Evolutionary conservation across 2,329 filamentous ascomycete species (phyloP).

Genomic region (Chlorencoelia australis): DNA sequence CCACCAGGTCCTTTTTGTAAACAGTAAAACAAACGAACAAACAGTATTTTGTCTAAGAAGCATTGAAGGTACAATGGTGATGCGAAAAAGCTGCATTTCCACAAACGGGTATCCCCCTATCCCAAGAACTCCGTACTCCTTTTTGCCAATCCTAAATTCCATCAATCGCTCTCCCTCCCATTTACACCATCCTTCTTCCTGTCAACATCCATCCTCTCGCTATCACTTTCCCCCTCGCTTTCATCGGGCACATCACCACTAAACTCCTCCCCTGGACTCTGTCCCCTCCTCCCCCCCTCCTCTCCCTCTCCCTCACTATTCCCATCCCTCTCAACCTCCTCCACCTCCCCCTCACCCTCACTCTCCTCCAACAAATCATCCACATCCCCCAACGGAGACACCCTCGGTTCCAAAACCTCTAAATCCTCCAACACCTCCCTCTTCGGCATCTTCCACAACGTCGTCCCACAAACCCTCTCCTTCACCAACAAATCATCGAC

Average conservation of each 20-base stretch:
- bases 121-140: too few species aligned
- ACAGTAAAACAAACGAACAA: too few species aligned
- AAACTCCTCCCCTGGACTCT: constrained; percentile 31
- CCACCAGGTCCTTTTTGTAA: too few species aligned
- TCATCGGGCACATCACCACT: constrained; percentile 25
- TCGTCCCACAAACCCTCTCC: constrained; percentile 84
- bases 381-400: constrained; percentile 73
- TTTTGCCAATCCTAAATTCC: too few species aligned
- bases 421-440: constrained; percentile 78
- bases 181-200: too few species aligned
- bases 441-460: constrained; percentile 81
- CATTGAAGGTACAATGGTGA: too few species aligned
- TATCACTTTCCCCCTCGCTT: constrained; percentile 14
- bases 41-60: too few species aligned
- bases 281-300: constrained; percentile 8
- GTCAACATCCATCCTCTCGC: constrained; percentile 7
- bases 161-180: too few species aligned
- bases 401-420: constrained; percentile 74
- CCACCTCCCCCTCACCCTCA: constrained; percentile 28
- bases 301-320: constrained; percentile 4
- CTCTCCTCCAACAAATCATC: constrained; percentile 53
- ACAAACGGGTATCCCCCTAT: too few species aligned
- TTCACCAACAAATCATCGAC: constrained; percentile 85
- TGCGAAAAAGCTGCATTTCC: too few species aligned
- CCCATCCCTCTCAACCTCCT: constrained; percentile 6